Conservation (phyloP, 1,284 basidiomycete species). For the Pyrrhoderma noxium region DNA sequence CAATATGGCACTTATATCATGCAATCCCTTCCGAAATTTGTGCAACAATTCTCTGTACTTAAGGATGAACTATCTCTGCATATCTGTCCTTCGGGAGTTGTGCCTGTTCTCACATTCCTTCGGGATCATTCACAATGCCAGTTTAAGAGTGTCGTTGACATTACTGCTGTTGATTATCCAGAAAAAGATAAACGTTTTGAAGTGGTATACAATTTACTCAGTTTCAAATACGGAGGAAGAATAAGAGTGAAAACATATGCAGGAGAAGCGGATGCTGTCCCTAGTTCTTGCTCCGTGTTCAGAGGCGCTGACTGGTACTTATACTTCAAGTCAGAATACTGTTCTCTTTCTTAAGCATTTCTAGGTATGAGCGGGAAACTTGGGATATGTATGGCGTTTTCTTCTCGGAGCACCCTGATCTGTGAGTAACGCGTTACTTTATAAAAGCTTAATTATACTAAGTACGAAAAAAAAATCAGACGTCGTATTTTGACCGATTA, state of each 20-base stretch:
- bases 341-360: conserved; percentile 13
- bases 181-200: conserved; percentile 93
- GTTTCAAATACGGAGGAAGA: conserved; percentile 66
- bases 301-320: conserved; percentile 90
- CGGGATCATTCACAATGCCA: conserved; percentile 96
- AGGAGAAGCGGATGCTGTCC: conserved; percentile 91
- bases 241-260: conserved; percentile 98
- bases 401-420: conserved; percentile 93
- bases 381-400: conserved; percentile 99
- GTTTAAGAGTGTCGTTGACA: conserved; percentile 90
- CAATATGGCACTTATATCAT: conserved; percentile 86
- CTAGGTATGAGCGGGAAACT: conserved; percentile 91
- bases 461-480: conserved; percentile 34
- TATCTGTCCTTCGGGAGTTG: conserved; percentile 73
- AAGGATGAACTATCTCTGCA: conserved; percentile 96
- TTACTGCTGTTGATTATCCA: conserved; percentile 94
- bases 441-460: not conserved
- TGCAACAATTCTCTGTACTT: conserved; percentile 96
- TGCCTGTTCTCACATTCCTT: conserved; percentile 88
- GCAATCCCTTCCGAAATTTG: conserved; percentile 88
- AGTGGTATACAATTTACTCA: conserved; percentile 94
- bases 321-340: not conserved
- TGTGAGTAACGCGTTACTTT: conserved; percentile 51
- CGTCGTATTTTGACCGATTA: conserved; percentile 98
- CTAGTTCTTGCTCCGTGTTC: conserved; percentile 76